Percentiles rank a stretch among this genome's conserved stretches.
These are phyloP conservation scores for Vaccinium myrtillus DNA, from an alignment of 148 eudicot species.

Conservation along the genomic window DNA sequence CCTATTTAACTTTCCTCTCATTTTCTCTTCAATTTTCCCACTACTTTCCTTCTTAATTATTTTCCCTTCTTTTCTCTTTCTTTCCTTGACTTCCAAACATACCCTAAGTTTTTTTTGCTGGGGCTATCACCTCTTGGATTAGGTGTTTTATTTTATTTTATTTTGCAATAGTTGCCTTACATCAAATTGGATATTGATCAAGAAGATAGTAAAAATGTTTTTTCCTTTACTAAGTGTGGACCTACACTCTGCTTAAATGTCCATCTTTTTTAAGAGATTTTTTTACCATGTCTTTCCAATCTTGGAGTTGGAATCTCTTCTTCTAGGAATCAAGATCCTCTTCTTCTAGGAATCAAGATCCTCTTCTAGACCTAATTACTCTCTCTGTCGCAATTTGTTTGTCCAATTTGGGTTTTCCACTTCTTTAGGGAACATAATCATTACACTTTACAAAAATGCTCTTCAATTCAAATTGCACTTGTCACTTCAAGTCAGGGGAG, in stretches of 20 bases:
- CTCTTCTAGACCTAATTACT: neutral
- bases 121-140: too few relatives aligned
- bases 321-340: neutral
- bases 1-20: too few relatives aligned
- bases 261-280: neutral
- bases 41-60: too few relatives aligned
- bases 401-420: neutral
- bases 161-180: neutral
- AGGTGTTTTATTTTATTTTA: too few relatives aligned
- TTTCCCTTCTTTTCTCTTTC: too few relatives aligned
- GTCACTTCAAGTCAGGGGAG: neutral
- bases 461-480: neutral
- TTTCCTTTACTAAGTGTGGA: neutral
- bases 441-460: neutral
- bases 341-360: neutral
- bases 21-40: too few relatives aligned
- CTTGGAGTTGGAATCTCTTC: neutral
- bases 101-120: too few relatives aligned
- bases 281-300: neutral
- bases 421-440: neutral
- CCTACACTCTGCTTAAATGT: neutral
- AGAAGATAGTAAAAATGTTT: neutral
- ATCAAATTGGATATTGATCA: neutral
- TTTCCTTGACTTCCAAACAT: too few relatives aligned
- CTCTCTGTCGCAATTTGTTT: neutral